phyloP scores from a whole-genome alignment of 1,139 yeast genomes.

The Hansenula sp. region DNA sequence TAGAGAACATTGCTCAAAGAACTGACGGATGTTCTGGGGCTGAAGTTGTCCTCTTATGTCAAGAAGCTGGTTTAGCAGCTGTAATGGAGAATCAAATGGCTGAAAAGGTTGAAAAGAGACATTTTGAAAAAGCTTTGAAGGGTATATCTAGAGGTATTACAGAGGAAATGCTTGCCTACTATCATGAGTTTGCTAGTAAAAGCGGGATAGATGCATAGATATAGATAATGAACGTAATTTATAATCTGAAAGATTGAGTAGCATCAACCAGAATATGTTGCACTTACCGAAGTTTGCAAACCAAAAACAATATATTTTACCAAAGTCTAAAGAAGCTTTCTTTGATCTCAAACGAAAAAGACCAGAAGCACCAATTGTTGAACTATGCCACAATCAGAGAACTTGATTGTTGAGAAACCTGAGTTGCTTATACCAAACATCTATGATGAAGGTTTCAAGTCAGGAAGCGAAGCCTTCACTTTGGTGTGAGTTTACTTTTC shows the following conservation, averaged over 20 bases:
- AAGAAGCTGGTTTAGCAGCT: constrained; percentile 92
- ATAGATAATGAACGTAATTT: not conserved
- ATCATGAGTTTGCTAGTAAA: constrained; percentile 53
- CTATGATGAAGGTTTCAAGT: constrained; percentile 11
- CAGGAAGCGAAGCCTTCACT: constrained; percentile 17
- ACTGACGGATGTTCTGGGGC: constrained; percentile 97
- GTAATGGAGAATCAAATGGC: constrained; percentile 72
- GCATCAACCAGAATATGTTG: not conserved
- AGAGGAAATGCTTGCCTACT: constrained; percentile 75
- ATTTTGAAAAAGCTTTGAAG: constrained; percentile 67
- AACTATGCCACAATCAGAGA: not conserved
- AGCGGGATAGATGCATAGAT: constrained; percentile 14
- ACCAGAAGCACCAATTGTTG: no score
- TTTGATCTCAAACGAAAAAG: no score
- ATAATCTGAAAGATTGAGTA: no score
- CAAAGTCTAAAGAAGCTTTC: no score
- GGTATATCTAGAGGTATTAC: constrained; percentile 79
- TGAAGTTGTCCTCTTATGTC: constrained; percentile 86
- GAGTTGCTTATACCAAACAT: constrained; percentile 19
- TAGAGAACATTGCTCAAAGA: constrained; percentile 49
- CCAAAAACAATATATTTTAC: no score
- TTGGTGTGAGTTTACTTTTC: constrained; percentile 11
- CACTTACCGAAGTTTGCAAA: not conserved
- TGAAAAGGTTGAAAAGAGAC: constrained; percentile 48
- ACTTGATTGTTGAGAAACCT: constrained; percentile 9